Base-by-base conservation (phyloP, 140 eudicot genomes). In the Stevia rebaudiana region DNA sequence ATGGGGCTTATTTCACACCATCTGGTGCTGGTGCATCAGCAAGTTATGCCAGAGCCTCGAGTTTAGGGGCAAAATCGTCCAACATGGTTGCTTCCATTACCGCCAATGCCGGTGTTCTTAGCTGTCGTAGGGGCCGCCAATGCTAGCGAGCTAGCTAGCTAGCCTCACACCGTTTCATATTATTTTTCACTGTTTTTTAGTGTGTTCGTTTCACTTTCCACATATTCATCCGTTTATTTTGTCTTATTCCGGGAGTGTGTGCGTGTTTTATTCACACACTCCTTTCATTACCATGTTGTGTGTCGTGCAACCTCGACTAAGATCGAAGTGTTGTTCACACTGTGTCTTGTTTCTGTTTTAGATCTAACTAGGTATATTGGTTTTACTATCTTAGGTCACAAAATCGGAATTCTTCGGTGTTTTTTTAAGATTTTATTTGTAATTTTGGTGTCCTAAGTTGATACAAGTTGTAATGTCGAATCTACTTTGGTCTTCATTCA, bases 1-100 rank as follows among this genome's bases (percentile, higher is more conserved):
- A 88, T 24, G 96, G 96, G n/a, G 96, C 96, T 33, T 88, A 88
- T 71, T 88, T 88, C 75, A 82, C 87, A 22, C 83, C 94, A 47
- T 88, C 96, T 11, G 96, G 96, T 8, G 89, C 80, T 9, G 96
- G 96, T 23, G 94, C 96, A 37, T 84, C 94, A 9, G 83, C 85
- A 33, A 88, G 85, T 64, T 88, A 88, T 23, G 94, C 94, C n/a
- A 84, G 94, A 73, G 96, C 96, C 47, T 87, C 95, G 11, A 84
- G 92, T 74, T 65, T 87, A 25, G 92, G 95, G 8, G 95, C 95
- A n/a, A 87, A 88, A 57, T 82, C 96, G 0, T 84, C 96, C 43
- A 65, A 75, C 70, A 80, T 88, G 96, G 94, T 88, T 11, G 94
- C 63, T 43, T 23, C 78, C 36, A 88, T 88, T 6, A 88, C 96